Conservation (phyloP, 495 filamentous ascomycete genomes). For the Rhypophila decipiens region DNA sequence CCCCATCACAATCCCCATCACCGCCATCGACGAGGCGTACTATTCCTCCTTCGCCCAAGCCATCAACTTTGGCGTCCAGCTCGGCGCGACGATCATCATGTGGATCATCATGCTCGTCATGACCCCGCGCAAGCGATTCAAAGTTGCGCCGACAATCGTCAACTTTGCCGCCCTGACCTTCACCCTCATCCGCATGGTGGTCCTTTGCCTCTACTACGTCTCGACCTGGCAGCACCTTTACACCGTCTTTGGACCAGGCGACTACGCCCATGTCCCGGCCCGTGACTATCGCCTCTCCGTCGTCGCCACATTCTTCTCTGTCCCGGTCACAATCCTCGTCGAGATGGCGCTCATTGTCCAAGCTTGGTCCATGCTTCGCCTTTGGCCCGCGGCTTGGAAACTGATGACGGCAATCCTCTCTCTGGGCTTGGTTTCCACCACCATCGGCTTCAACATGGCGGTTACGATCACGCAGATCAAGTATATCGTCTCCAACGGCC, state of each 20-base stretch:
- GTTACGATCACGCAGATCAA: conserved; percentile 51
- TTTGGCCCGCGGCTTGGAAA: conserved; percentile 32
- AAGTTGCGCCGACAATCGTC: conserved; percentile 16
- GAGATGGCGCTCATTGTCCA: conserved; percentile 68
- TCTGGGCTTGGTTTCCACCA: conserved; percentile 43
- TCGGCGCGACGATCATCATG: conserved; percentile 67
- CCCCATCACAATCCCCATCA: conserved; percentile 45
- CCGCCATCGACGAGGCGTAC: conserved; percentile 43
- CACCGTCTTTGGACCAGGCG: conserved; percentile 43
- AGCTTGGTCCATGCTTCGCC: conserved; percentile 55
- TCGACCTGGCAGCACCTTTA: conserved; percentile 55
- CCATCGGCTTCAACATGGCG: conserved; percentile 55
- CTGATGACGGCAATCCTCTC: conserved; percentile 44
- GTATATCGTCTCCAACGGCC: conserved; percentile 35
- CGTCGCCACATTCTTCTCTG: conserved; percentile 44
- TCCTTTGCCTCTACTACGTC: conserved; percentile 53
- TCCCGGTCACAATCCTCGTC: conserved; percentile 56
- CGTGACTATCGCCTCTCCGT: conserved; percentile 47
- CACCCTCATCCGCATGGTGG: conserved; percentile 54
- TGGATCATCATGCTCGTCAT: conserved; percentile 52
- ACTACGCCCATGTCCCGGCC: conserved; percentile 45
- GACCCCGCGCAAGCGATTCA: conserved; percentile 21
- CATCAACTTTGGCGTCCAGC: conserved; percentile 67
- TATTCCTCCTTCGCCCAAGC: conserved; percentile 35
- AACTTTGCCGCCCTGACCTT: conserved; percentile 29